Evolutionary conservation across 208 protist species (phyloP), one percentile per base, ranked within the genome.

Genomic region (Wallacemonas collosoma): DNA sequence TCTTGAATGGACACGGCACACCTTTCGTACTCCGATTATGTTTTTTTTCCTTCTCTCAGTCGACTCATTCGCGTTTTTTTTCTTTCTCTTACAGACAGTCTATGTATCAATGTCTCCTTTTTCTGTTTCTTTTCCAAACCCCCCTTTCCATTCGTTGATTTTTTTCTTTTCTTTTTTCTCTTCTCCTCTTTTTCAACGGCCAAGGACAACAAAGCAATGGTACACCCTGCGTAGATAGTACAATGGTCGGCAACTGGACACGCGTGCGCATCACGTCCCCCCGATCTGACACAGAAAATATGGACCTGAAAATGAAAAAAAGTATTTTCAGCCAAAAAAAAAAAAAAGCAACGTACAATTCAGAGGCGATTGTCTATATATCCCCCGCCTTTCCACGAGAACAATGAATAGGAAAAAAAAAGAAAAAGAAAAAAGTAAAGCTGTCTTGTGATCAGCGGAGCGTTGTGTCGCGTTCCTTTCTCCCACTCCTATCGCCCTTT

Each of bases 1-100:
- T n/a, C 11, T 15, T 9, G 11, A 53, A 75, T 63, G 14, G 73
- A 86, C 38, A 53, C 72, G 43, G 73, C 66, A 36, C 55, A 57
- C 14, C n/a, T 71, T 38, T 35, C 9, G 4, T 60, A 35, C 9
- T 60, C 35, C 55, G 35, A 0, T 60, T 17, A 35, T 60, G 55
- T 60, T 60, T 60, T 60, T 35, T 60, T 60, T 35, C 35, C 17
- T 60, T 60, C 17, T 60, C 35, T 60, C 17, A 9, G 7, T 11
- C 55, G 17, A 38, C 9, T 11, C 55, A 60, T 38, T 9, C 55
- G 11, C 9, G 11, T 9, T 15, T n/a, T 15, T 62, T 14, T 41
- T 40, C 38, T 50, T 50, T 50, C 12, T 12, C 12, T 50, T 50
- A 53, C 15, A 60, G 11, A 17, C 12, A 14, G 8, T 14, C 45